These are phyloP conservation scores for Hirsutella thompsonii DNA, from an alignment of 2,329 filamentous ascomycete genomes.

Conservation along the genomic window DNA sequence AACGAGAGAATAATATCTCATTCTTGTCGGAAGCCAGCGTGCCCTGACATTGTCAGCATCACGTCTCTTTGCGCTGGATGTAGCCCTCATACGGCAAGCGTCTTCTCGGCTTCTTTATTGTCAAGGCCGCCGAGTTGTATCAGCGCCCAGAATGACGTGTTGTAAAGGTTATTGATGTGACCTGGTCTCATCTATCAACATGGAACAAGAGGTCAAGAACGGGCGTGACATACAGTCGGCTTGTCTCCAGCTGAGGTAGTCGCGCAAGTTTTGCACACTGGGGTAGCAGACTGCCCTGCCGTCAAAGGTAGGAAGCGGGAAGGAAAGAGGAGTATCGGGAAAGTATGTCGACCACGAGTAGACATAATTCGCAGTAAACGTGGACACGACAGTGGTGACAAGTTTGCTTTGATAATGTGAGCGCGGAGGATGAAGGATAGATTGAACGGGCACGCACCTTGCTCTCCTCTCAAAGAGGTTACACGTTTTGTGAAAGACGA, in stretches of 20 bases:
- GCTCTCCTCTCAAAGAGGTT: constrained; percentile 74
- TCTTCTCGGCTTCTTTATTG: constrained; percentile 66
- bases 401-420: constrained; percentile 52
- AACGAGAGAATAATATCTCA: constrained; percentile 81
- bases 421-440: neutral
- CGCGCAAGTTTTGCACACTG: constrained; percentile 64
- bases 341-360: constrained; percentile 70
- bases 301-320: constrained; percentile 81
- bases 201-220: neutral
- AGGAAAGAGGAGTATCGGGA: constrained; percentile 52
- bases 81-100: constrained; percentile 48
- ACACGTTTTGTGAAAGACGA: constrained; percentile 75
- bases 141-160: constrained; percentile 90
- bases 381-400: constrained; percentile 79
- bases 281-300: constrained; percentile 87
- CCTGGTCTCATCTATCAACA: constrained; percentile 36
- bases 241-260: constrained; percentile 96
- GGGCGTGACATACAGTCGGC: constrained; percentile 61
- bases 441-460: constrained; percentile 37
- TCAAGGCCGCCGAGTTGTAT: constrained; percentile 67
- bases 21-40: constrained; percentile 84
- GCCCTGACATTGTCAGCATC: constrained; percentile 40
- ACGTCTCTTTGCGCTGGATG: neutral
- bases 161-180: constrained; percentile 98
- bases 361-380: constrained; percentile 86